Conservation (phyloP, 2,329 filamentous ascomycete species). For the Aureobasidium lini region DNA sequence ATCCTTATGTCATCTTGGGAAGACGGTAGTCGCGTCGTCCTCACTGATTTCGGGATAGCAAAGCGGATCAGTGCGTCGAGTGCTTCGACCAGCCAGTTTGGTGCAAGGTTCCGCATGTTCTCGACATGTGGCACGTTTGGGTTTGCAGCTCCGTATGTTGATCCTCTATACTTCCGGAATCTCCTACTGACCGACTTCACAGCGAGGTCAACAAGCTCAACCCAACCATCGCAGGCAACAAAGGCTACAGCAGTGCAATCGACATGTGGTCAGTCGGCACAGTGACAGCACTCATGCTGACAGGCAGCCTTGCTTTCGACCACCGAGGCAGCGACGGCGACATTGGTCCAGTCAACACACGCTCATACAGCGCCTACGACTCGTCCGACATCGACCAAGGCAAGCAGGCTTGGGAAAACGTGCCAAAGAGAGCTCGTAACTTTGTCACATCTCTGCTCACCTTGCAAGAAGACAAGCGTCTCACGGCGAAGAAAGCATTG, state of each 20-base stretch:
- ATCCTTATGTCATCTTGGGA: constrained; percentile 51
- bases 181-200: background rate
- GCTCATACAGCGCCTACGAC: constrained; percentile 33
- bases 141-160: constrained; percentile 51
- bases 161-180: background rate
- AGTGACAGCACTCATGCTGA: constrained; percentile 45
- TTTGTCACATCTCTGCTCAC: constrained; percentile 48
- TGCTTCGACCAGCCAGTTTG: constrained; percentile 15
- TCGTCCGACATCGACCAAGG: constrained; percentile 39
- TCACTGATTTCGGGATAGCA: constrained; percentile 56
- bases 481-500: constrained; percentile 48
- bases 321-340: constrained; percentile 22
- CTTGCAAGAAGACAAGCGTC: constrained; percentile 41
- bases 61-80: constrained; percentile 29
- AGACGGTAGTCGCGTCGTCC: constrained; percentile 45
- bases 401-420: constrained; percentile 32
- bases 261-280: constrained; percentile 58
- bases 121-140: constrained; percentile 49
- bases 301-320: constrained; percentile 41
- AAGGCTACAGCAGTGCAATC: constrained; percentile 50
- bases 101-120: constrained; percentile 40
- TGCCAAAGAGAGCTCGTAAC: constrained; percentile 31
- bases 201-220: constrained; percentile 32
- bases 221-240: constrained; percentile 19
- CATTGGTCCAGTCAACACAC: constrained; percentile 23